phyloP scores from a whole-genome alignment of 164 flowering plant species.

The Aristolochia contorta region DNA sequence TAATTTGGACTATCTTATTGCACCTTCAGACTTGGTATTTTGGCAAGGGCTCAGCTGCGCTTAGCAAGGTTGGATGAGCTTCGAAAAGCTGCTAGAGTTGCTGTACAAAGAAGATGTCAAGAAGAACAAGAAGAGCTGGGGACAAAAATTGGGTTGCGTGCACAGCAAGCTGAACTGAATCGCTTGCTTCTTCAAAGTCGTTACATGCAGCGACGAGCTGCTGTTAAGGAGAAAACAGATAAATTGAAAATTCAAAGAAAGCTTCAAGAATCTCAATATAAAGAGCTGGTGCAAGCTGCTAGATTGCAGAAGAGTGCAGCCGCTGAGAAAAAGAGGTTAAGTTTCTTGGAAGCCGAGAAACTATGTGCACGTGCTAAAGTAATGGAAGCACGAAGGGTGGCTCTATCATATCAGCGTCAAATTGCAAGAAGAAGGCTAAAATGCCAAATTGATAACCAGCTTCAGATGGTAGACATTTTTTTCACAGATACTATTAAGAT shows the following conservation, averaged over 20 bases:
- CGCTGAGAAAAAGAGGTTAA: slow-evolving; percentile 83
- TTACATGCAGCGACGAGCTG: slow-evolving; percentile 57
- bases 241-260: slow-evolving; percentile 56
- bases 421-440: slow-evolving; percentile 56
- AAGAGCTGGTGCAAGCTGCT: slow-evolving; percentile 70
- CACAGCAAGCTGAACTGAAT: slow-evolving; percentile 78
- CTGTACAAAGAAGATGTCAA: slow-evolving; percentile 54
- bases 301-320: slow-evolving; percentile 78
- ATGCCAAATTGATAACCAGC: slow-evolving; percentile 61
- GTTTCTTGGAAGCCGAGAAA: slow-evolving; percentile 80
- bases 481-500: background rate
- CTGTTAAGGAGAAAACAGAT: slow-evolving; percentile 61
- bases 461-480: slow-evolving; percentile 61
- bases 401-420: slow-evolving; percentile 63
- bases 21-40: slow-evolving; percentile 46
- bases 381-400: slow-evolving; percentile 53
- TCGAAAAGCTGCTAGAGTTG: slow-evolving; percentile 81
- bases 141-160: slow-evolving; percentile 58
- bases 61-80: slow-evolving; percentile 77
- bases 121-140: slow-evolving; percentile 66
- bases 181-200: slow-evolving; percentile 73
- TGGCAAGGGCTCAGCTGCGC: slow-evolving; percentile 70
- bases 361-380: slow-evolving; percentile 62
- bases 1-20: background rate
- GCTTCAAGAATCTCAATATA: slow-evolving; percentile 67